Evolutionary conservation across 164 flowering plant genomes (phyloP).

Genomic region (Magnolia sinica): DNA sequence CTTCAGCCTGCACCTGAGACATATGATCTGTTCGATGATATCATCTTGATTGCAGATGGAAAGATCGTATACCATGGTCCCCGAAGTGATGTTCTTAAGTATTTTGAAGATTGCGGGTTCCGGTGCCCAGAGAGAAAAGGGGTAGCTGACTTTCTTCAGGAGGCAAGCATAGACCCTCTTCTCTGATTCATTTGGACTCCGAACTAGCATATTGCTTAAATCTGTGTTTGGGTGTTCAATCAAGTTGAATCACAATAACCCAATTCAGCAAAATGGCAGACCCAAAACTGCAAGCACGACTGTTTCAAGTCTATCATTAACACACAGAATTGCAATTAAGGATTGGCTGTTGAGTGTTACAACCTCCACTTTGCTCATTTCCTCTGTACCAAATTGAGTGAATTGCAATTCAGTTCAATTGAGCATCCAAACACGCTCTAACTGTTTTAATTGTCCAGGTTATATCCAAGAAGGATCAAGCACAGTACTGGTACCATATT

Average conservation of each 20-base stretch:
- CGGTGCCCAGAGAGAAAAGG: conserved; percentile 56
- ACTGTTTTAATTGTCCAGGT: conserved; percentile 32
- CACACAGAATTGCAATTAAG: too few species aligned
- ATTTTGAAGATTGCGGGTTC: conserved; percentile 50
- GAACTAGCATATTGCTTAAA: too few species aligned
- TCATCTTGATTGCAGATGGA: conserved; percentile 58
- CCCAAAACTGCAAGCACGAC: too few species aligned
- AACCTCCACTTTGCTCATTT: too few species aligned
- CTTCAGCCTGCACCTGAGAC: conserved; percentile 69
- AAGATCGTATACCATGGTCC: conserved; percentile 54
- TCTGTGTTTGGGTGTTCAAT: too few species aligned
- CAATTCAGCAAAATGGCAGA: too few species aligned
- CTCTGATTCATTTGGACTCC: too few species aligned
- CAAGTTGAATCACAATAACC: too few species aligned
- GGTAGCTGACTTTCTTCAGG: conserved; percentile 53
- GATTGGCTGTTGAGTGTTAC: too few species aligned
- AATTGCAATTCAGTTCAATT: too few species aligned
- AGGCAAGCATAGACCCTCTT: conserved; percentile 20
- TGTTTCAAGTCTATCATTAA: too few species aligned
- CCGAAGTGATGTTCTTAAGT: conserved; percentile 29
- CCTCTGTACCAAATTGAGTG: too few species aligned
- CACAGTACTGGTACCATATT: conserved; percentile 44
- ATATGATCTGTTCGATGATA: conserved; percentile 54
- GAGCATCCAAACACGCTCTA: background rate
- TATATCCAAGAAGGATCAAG: conserved; percentile 59